Evolutionary conservation across 805 yeast genomes (phyloP).

Genomic region (Yamadazyma insecticola): DNA sequence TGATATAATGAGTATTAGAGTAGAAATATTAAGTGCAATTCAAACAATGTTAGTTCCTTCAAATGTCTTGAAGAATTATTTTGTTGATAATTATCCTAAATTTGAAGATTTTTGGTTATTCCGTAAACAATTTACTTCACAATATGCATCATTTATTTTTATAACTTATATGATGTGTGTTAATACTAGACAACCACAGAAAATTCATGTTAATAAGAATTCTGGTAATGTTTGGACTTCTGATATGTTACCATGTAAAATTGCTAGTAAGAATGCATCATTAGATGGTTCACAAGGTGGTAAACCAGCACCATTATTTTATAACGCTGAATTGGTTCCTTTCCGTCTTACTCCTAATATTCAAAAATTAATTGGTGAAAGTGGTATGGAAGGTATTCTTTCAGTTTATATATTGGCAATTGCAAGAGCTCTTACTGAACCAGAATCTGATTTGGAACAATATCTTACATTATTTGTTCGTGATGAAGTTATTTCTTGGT

Average conservation of each 20-base stretch:
- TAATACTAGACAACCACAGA: slow-evolving; percentile 89
- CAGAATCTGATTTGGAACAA: slow-evolving; percentile 88
- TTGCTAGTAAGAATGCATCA: slow-evolving; percentile 51
- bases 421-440: slow-evolving; percentile 84
- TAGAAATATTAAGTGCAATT: slow-evolving; percentile 86
- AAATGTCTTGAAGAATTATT: slow-evolving; percentile 75
- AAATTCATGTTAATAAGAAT: slow-evolving; percentile 73
- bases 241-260: slow-evolving; percentile 90
- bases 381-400: slow-evolving; percentile 88
- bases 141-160: slow-evolving; percentile 89
- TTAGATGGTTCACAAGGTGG: slow-evolving; percentile 45
- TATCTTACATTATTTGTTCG: slow-evolving; percentile 91
- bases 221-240: slow-evolving; percentile 92
- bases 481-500: slow-evolving; percentile 95
- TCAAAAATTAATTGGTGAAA: slow-evolving; percentile 89
- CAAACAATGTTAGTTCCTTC: slow-evolving; percentile 85
- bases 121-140: slow-evolving; percentile 91
- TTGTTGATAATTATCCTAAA: slow-evolving; percentile 60
- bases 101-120: slow-evolving; percentile 97
- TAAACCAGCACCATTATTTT: slow-evolving; percentile 76
- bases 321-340: slow-evolving; percentile 90
- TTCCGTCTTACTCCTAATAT: slow-evolving; percentile 95
- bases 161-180: slow-evolving; percentile 94
- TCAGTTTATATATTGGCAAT: slow-evolving; percentile 80
- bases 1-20: slow-evolving; percentile 80